These are phyloP conservation scores for Geosmithia flava DNA, from an alignment of 2,329 filamentous ascomycete species.

Conservation along the genomic window DNA sequence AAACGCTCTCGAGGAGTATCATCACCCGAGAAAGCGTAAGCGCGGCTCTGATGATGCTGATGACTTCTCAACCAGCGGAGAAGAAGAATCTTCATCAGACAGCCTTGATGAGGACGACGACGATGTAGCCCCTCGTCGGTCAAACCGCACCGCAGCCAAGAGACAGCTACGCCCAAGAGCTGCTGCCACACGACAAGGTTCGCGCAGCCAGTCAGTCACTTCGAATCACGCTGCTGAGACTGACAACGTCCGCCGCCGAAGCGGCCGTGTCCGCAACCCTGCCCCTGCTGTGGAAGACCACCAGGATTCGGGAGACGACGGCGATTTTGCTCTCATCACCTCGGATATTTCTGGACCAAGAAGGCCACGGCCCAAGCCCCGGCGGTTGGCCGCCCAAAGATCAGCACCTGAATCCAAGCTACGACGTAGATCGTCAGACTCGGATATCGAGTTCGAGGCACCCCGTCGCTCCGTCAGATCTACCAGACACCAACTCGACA, in stretches of 20 bases:
- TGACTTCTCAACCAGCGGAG: conserved; percentile 14
- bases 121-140: conserved; percentile 1
- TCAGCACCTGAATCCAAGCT: neutral
- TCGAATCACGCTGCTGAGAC: neutral
- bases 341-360: conserved; percentile 17
- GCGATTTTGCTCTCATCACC: conserved; percentile 12
- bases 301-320: neutral
- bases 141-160: neutral
- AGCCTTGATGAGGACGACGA: conserved; percentile 12
- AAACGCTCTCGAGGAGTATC: conserved; percentile 11
- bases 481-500: conserved; percentile 27
- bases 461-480: conserved; percentile 35
- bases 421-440: conserved; percentile 15
- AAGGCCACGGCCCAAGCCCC: neutral
- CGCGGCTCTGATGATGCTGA: conserved; percentile 5
- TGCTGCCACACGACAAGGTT: neutral
- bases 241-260: neutral
- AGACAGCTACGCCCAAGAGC: neutral
- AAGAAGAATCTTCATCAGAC: conserved; percentile 10
- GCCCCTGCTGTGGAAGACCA: neutral
- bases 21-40: conserved; percentile 19
- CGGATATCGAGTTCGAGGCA: conserved; percentile 40
- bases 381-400: neutral
- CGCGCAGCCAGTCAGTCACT: neutral
- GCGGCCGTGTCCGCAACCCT: neutral